Evolutionary conservation across 2,329 filamentous ascomycete genomes (phyloP).

Genomic region (Pseudocercospora cruenta): DNA sequence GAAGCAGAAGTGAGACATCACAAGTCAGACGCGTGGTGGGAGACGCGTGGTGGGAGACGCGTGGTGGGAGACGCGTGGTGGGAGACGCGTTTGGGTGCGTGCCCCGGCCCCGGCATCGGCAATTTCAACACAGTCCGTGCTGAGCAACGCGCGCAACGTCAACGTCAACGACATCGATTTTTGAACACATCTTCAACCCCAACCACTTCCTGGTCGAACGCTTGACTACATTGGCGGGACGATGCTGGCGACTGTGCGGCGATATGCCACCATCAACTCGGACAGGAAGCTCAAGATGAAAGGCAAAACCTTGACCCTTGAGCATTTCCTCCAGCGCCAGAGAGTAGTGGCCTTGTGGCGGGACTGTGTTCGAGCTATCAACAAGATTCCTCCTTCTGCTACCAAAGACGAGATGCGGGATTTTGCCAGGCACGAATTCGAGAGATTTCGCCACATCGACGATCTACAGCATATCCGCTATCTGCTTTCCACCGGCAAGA

Average conservation of each 20-base stretch:
- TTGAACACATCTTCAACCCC: not conserved
- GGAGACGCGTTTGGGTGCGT: not conserved
- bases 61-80: not conserved
- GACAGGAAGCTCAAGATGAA: conserved; percentile 37
- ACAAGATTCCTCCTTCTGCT: conserved; percentile 41
- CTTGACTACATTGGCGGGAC: not conserved
- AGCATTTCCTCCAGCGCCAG: conserved; percentile 55
- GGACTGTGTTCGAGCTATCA: conserved; percentile 50
- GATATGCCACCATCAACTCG: conserved; percentile 38
- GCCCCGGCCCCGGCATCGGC: too few species aligned
- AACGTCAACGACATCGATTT: not conserved
- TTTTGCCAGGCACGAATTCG: conserved; percentile 56
- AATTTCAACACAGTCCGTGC: not conserved
- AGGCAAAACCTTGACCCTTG: conserved; percentile 39
- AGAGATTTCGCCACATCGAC: conserved; percentile 49
- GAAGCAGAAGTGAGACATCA: not conserved
- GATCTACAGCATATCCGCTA: conserved; percentile 55
- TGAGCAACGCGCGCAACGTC: too few species aligned
- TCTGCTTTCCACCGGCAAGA: conserved; percentile 54
- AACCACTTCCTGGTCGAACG: not conserved
- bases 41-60: conserved; percentile 11
- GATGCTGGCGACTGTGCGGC: conserved; percentile 24
- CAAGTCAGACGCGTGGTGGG: not conserved
- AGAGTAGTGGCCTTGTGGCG: conserved; percentile 53
- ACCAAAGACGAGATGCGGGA: conserved; percentile 49